phyloP scores from a whole-genome alignment of 441 rosid species.

The Mallotus japonicus region DNA sequence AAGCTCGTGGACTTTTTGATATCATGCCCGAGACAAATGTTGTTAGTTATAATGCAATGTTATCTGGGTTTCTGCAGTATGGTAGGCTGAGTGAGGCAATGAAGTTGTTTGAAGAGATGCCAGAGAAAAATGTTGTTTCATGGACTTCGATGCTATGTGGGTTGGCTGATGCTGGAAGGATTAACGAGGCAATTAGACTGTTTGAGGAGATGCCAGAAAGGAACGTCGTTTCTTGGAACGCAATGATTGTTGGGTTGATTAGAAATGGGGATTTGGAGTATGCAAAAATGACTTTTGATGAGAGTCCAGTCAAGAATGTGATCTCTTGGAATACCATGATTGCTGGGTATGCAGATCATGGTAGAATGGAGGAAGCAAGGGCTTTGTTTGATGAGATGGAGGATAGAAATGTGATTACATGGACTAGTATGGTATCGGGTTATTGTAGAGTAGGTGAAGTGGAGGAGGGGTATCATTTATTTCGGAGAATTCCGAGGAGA shows the following conservation, averaged over 20 bases:
- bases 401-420: slow-evolving; percentile 60
- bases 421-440: slow-evolving; percentile 69
- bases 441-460: slow-evolving; percentile 62
- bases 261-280: slow-evolving; percentile 57
- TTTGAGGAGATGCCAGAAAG: slow-evolving; percentile 75
- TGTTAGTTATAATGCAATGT: slow-evolving; percentile 71
- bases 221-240: slow-evolving; percentile 74
- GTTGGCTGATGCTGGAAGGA: slow-evolving; percentile 47
- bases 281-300: slow-evolving; percentile 53
- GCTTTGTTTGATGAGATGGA: slow-evolving; percentile 64
- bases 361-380: slow-evolving; percentile 56
- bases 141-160: slow-evolving; percentile 78
- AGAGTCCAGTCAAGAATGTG: slow-evolving; percentile 45
- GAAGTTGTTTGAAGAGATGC: slow-evolving; percentile 63
- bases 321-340: slow-evolving; percentile 77
- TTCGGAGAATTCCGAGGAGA: slow-evolving; percentile 60
- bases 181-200: slow-evolving; percentile 47
- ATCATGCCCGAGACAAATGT: slow-evolving; percentile 59
- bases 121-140: slow-evolving; percentile 65
- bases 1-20: slow-evolving; percentile 54
- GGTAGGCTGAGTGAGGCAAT: slow-evolving; percentile 52
- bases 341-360: slow-evolving; percentile 55
- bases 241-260: slow-evolving; percentile 60
- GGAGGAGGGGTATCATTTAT: slow-evolving; percentile 51
- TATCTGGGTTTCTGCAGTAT: slow-evolving; percentile 46